These are phyloP conservation scores for Clonostachys solani DNA, from an alignment of 2,329 filamentous ascomycete species.

Conservation along the genomic window DNA sequence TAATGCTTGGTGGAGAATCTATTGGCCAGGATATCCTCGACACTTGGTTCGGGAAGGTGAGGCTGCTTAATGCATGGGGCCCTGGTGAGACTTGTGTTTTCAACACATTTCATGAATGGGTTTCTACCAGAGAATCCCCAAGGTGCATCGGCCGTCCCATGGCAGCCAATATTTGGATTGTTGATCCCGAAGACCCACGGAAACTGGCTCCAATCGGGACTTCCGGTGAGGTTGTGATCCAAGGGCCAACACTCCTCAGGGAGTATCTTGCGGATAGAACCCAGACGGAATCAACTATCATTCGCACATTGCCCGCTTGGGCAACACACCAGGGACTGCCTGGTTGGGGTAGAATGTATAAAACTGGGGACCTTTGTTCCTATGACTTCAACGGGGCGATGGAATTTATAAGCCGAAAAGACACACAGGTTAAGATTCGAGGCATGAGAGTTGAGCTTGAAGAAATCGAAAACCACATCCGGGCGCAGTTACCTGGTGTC, in stretches of 20 bases:
- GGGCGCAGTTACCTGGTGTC: background rate
- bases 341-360: constrained; percentile 4
- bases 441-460: constrained; percentile 10
- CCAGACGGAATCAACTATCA: constrained; percentile 45
- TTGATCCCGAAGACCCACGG: constrained; percentile 5
- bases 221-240: constrained; percentile 38
- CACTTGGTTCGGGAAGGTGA: constrained; percentile 7
- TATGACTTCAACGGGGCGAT: constrained; percentile 8
- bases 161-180: constrained; percentile 6
- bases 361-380: constrained; percentile 9
- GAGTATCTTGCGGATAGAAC: constrained; percentile 48
- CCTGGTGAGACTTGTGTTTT: constrained; percentile 7
- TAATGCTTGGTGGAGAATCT: constrained; percentile 9
- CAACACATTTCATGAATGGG: background rate
- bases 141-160: constrained; percentile 1
- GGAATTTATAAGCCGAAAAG: constrained; percentile 9
- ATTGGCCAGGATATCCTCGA: constrained; percentile 5
- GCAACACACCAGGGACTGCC: constrained; percentile 18
- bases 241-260: constrained; percentile 46
- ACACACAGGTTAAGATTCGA: constrained; percentile 12
- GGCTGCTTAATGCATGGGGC: constrained; percentile 9
- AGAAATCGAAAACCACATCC: constrained; percentile 7
- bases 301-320: constrained; percentile 37
- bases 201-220: constrained; percentile 13
- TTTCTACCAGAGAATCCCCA: background rate